phyloP scores from a whole-genome alignment of 2,329 filamentous ascomycete genomes.

The Aspergillus tanneri region DNA sequence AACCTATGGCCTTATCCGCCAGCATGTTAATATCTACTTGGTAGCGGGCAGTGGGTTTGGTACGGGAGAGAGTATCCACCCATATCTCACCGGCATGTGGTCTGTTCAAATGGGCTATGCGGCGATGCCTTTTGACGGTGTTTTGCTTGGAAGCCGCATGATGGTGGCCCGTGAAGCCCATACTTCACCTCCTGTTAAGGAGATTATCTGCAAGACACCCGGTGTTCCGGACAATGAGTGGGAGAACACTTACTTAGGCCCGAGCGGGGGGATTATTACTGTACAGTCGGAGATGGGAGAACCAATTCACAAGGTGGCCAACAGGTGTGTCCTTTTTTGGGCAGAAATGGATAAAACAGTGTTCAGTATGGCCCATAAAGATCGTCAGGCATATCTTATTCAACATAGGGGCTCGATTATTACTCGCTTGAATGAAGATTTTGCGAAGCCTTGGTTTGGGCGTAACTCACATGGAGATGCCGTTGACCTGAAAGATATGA shows the following conservation, averaged over 20 bases:
- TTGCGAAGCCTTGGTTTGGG: slow-evolving; percentile 94
- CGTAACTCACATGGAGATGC: slow-evolving; percentile 72
- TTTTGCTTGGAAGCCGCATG: slow-evolving; percentile 86
- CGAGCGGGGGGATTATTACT: slow-evolving; percentile 87
- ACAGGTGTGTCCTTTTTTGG: slow-evolving; percentile 40
- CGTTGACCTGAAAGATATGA: slow-evolving; percentile 89
- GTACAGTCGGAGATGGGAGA: slow-evolving; percentile 60
- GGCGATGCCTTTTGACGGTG: slow-evolving; percentile 91
- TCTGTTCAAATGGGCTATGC: slow-evolving; percentile 83
- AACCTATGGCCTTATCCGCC: slow-evolving; percentile 75
- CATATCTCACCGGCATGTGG: slow-evolving; percentile 87
- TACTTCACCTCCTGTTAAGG: slow-evolving; percentile 78
- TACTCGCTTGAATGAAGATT: slow-evolving; percentile 87
- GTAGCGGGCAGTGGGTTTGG: slow-evolving; percentile 91
- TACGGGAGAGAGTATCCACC: slow-evolving; percentile 84
- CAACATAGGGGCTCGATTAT: slow-evolving; percentile 85
- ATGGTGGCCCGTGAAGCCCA: slow-evolving; percentile 93
- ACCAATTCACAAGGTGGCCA: slow-evolving; percentile 43
- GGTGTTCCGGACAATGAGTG: slow-evolving; percentile 76
- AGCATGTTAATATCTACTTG: slow-evolving; percentile 77
- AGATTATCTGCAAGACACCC: slow-evolving; percentile 77
- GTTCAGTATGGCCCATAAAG: slow-evolving; percentile 17
- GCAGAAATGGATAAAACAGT: slow-evolving; percentile 35
- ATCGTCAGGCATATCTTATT: slow-evolving; percentile 71
- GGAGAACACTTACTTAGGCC: slow-evolving; percentile 85